Conservation (phyloP, 1,139 yeast genomes). For the Saccharomycopsis crataegensis region DNA sequence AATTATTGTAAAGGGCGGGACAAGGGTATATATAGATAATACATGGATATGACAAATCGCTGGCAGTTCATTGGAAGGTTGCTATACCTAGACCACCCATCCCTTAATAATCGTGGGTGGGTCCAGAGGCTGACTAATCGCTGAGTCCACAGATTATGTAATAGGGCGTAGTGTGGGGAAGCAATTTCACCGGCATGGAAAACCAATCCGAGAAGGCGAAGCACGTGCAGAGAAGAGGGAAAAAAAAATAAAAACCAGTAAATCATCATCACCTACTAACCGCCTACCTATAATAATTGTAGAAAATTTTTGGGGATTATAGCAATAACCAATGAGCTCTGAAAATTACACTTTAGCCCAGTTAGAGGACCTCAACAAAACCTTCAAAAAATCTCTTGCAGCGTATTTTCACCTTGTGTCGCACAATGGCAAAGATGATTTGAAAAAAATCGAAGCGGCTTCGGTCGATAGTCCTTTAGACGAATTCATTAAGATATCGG, state of each 20-base stretch:
- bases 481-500: constrained; percentile 12
- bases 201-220: not conserved
- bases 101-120: no score
- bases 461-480: constrained; percentile 14
- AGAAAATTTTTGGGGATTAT: not conserved
- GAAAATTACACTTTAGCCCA: not conserved
- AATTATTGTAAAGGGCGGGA: not conserved
- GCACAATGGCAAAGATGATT: not conserved
- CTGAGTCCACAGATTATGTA: no score
- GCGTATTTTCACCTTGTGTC: not conserved
- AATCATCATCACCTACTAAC: not conserved
- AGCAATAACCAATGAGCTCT: not conserved
- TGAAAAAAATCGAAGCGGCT: constrained; percentile 9
- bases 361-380: not conserved
- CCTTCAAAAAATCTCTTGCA: not conserved
- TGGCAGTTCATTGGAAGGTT: not conserved
- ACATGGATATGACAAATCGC: not conserved
- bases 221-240: not conserved
- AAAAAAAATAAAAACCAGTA: no score
- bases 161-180: no score
- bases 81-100: not conserved
- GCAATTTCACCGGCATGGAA: not conserved
- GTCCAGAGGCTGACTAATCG: no score
- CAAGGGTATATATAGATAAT: not conserved
- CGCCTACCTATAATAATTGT: not conserved